Percentiles rank a stretch among this genome's conserved stretches.
phyloP scores from a whole-genome alignment of 2,329 filamentous ascomycete genomes.

The Epichloe sibirici region DNA sequence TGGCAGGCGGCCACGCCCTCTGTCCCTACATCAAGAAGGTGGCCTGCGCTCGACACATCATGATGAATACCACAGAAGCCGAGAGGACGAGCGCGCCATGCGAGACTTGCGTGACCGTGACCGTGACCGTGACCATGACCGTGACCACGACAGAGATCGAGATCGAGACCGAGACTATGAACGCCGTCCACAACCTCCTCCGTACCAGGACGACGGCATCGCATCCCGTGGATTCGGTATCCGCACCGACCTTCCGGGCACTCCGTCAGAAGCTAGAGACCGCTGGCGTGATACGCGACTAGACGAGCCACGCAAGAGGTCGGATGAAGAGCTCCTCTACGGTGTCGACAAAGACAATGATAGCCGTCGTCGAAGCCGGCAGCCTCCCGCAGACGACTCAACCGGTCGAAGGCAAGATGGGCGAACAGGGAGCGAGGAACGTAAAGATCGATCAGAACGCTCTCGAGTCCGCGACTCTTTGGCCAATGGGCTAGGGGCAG shows the following conservation, averaged over 20 bases:
- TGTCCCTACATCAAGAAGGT: slow-evolving; percentile 42
- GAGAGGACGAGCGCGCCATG: slow-evolving; percentile 34
- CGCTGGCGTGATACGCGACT: slow-evolving; percentile 20
- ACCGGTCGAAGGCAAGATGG: slow-evolving; percentile 20
- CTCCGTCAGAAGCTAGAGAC: slow-evolving; percentile 31
- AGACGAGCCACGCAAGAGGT: slow-evolving; percentile 18
- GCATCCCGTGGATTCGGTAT: slow-evolving; percentile 39
- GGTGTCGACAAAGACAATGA: slow-evolving; percentile 18
- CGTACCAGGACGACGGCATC: slow-evolving; percentile 35
- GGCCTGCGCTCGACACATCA: slow-evolving; percentile 29
- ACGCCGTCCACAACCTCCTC: slow-evolving; percentile 16
- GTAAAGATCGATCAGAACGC: slow-evolving; percentile 24
- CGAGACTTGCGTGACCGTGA: slow-evolving; percentile 29
- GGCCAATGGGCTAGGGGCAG: slow-evolving; percentile 33
- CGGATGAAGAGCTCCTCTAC: slow-evolving; percentile 19
- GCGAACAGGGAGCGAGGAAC: slow-evolving; percentile 18
- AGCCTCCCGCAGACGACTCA: slow-evolving; percentile 14
- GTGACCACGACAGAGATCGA: background rate
- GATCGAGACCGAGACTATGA: slow-evolving; percentile 17
- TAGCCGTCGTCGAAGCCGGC: slow-evolving; percentile 15
- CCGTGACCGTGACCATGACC: slow-evolving; percentile 21
- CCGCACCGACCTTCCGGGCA: slow-evolving; percentile 27
- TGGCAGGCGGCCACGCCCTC: slow-evolving; percentile 25
- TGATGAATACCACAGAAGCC: slow-evolving; percentile 36
- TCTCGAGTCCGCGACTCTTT: slow-evolving; percentile 36